A percentile compares a stretch with the other conserved stretches of the same genome.
phyloP scores from a whole-genome alignment of 2,329 filamentous ascomycete species.

The Clarireedia homoeocarpa region DNA sequence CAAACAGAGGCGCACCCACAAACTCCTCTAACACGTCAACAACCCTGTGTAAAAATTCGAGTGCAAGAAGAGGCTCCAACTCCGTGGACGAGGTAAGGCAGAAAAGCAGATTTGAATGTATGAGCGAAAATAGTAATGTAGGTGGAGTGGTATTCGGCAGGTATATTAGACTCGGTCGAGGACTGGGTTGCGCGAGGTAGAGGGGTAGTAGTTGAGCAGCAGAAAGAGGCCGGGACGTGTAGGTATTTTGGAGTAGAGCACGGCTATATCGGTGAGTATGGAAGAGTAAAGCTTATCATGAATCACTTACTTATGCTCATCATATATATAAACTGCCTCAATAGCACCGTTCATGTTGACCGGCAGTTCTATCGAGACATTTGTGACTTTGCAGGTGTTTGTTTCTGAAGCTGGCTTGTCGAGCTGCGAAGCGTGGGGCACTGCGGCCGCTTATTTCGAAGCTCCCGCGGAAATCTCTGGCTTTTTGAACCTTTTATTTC shows the following conservation, averaged over 20 bases:
- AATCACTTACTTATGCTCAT: slow-evolving; percentile 77
- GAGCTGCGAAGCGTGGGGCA: neutral
- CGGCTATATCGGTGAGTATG: slow-evolving; percentile 43
- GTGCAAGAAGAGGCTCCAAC: slow-evolving; percentile 77
- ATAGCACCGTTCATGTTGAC: slow-evolving; percentile 73
- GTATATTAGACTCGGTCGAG: slow-evolving; percentile 81
- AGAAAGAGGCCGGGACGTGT: slow-evolving; percentile 72
- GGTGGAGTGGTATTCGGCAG: slow-evolving; percentile 74
- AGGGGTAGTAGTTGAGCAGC: slow-evolving; percentile 71
- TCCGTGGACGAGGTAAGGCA: slow-evolving; percentile 79
- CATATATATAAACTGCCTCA: slow-evolving; percentile 93
- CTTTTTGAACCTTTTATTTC: neutral
- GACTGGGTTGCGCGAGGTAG: slow-evolving; percentile 74
- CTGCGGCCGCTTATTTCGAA: no score
- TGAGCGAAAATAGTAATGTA: slow-evolving; percentile 79
- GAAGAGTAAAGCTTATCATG: neutral
- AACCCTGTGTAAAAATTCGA: slow-evolving; percentile 91
- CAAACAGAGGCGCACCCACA: slow-evolving; percentile 76
- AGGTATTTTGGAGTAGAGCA: slow-evolving; percentile 81
- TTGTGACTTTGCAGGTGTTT: neutral
- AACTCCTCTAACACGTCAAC: slow-evolving; percentile 94
- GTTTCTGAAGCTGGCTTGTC: neutral
- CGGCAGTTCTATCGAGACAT: slow-evolving; percentile 14
- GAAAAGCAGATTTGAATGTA: slow-evolving; percentile 82
- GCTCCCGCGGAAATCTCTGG: no score